phyloP scores from a whole-genome alignment of 2,329 filamentous ascomycete genomes.

The Emergomyces orientalis region DNA sequence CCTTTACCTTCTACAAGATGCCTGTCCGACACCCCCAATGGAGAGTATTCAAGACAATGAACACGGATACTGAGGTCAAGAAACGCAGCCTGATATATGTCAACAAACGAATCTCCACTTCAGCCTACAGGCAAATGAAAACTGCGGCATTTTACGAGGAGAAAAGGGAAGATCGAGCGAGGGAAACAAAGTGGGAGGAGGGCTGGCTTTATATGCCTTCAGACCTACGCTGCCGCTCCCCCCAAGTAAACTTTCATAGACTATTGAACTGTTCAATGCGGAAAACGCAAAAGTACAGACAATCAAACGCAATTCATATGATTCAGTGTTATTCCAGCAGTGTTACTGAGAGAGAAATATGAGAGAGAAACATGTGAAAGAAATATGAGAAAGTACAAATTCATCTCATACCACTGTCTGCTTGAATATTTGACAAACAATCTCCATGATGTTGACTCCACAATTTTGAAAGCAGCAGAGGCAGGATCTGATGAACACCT shows the following conservation, averaged over 20 bases:
- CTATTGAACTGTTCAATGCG: not conserved
- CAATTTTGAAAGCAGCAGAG: no score
- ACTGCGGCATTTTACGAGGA: not conserved
- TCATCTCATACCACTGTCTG: not conserved
- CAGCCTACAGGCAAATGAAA: no score
- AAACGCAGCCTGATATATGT: constrained; percentile 1
- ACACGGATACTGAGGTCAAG: not conserved
- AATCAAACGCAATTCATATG: not conserved
- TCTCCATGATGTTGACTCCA: not conserved
- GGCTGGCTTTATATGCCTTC: not conserved
- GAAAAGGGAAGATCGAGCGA: not conserved
- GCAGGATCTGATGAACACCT: no score
- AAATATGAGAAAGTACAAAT: not conserved
- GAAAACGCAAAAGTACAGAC: not conserved
- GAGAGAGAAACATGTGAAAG: not conserved
- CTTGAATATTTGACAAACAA: not conserved
- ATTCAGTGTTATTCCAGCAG: not conserved
- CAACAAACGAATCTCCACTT: not conserved
- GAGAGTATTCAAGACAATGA: not conserved
- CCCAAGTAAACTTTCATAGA: not conserved
- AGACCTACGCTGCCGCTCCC: not conserved
- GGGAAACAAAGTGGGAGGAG: not conserved
- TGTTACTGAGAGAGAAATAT: not conserved
- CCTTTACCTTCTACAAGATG: not conserved
- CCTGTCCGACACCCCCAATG: not conserved